Base-by-base conservation (phyloP, 352 stramenopile genomes). In the Phytophthora rubi region DNA sequence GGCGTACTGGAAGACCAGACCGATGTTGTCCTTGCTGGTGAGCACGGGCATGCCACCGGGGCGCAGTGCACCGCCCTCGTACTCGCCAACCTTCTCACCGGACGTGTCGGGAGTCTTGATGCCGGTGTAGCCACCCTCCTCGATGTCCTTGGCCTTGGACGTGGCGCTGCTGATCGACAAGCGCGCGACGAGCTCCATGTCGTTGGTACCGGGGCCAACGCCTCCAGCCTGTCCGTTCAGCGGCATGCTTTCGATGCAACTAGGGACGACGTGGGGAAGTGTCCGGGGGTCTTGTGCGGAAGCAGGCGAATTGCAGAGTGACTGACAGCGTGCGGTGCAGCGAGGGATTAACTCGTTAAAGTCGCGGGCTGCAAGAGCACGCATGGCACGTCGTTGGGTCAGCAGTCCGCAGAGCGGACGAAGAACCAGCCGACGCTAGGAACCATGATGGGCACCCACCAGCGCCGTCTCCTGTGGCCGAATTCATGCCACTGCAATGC, bases 1-100 rank as follows among this genome's bases (percentile, higher is more conserved):
- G 0, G 79, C 78, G 64, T 90, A 88, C 70, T 90, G 79, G 18
- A 72, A 61, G 9, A 89, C 28, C 30, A 88, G 48, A 30, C 82
- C 82, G 18, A 90, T 59, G 65, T 74, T 67, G 2, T 80, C 72
- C 6, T 56, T 65, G 33, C 49, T 77, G 13, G 57, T 68, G 18
- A 89, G 69, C 0, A 75, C 67, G 6, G 77, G 77, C 4, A 67
- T 65, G 18, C 77, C 77, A 1, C 80, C 81, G 0, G 52, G 55
- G n/a, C 80, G 82, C 4, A 90, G 65, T 0, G 82, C 83, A 3
- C 81, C 79, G 32, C 54, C 68, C 51, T 90, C 78, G 12, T 80
- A 69, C 23, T 67, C 60, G 18, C 48, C 66, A 7, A 55, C 33
- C 53, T 73, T 73, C 6, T 35, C 59, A 7, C 37, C 55, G 26